phyloP scores from a whole-genome alignment of 2,329 filamentous ascomycete species.

The Fusarium sp. region DNA sequence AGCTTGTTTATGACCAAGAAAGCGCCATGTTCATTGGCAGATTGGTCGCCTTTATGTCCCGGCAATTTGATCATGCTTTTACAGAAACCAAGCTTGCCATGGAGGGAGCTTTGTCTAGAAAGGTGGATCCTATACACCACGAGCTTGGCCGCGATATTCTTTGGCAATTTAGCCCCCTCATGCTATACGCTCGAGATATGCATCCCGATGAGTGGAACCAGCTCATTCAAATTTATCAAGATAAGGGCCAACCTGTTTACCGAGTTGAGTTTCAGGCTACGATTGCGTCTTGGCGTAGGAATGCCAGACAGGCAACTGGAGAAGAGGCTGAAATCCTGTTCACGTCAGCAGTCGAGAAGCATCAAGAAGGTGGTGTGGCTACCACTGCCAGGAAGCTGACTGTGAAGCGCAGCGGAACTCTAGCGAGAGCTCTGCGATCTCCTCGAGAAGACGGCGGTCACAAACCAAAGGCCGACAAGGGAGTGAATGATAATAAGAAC shows the following conservation, averaged over 20 bases:
- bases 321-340: slow-evolving; percentile 90
- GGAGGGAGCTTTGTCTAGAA: slow-evolving; percentile 67
- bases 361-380: slow-evolving; percentile 76
- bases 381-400: slow-evolving; percentile 87
- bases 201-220: slow-evolving; percentile 83
- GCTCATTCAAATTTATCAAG: slow-evolving; percentile 81
- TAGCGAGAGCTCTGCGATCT: slow-evolving; percentile 76
- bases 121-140: slow-evolving; percentile 75
- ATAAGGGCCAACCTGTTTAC: slow-evolving; percentile 78
- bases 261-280: slow-evolving; percentile 83
- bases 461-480: slow-evolving; percentile 62
- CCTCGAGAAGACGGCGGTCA: slow-evolving; percentile 69
- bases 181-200: slow-evolving; percentile 88
- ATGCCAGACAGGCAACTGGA: slow-evolving; percentile 75
- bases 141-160: slow-evolving; percentile 75
- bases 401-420: slow-evolving; percentile 90
- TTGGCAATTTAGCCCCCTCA: slow-evolving; percentile 87
- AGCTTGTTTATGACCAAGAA: slow-evolving; percentile 83
- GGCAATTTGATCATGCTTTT: slow-evolving; percentile 80
- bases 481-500: slow-evolving; percentile 68
- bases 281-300: slow-evolving; percentile 79
- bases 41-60: slow-evolving; percentile 81
- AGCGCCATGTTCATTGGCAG: slow-evolving; percentile 79
- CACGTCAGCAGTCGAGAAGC: slow-evolving; percentile 82
- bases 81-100: slow-evolving; percentile 73